phyloP scores from a whole-genome alignment of 2,329 filamentous ascomycete genomes.

The Orbilia ellipsospora region DNA sequence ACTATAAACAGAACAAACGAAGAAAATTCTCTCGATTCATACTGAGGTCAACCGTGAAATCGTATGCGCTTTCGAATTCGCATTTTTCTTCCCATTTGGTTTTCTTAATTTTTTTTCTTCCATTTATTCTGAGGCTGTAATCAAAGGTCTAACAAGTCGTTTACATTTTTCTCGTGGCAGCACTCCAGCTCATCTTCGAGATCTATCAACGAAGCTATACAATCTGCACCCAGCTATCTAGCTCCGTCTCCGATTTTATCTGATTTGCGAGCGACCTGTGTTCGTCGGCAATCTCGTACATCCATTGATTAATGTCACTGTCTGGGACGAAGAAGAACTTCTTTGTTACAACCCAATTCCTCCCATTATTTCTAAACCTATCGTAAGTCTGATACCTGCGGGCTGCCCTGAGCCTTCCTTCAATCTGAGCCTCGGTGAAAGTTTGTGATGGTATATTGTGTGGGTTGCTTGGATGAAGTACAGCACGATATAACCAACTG shows the following conservation, averaged over 20 bases:
- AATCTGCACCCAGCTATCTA: background rate
- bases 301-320: background rate
- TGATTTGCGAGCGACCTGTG: background rate
- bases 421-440: constrained; percentile 11
- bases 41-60: too few species aligned
- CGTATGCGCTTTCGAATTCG: too few species aligned
- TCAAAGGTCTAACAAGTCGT: too few species aligned
- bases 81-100: too few species aligned
- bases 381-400: background rate
- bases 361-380: background rate
- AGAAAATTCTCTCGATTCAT: too few species aligned
- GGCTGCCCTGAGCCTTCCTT: background rate
- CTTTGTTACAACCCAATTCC: background rate
- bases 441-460: background rate
- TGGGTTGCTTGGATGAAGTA: constrained; percentile 2
- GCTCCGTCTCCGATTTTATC: background rate
- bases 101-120: too few species aligned
- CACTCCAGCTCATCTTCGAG: too few species aligned
- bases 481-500: background rate
- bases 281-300: background rate
- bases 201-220: too few species aligned
- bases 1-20: too few species aligned
- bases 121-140: too few species aligned
- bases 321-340: background rate
- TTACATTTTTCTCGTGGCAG: background rate